Conservation (phyloP, 1,284 basidiomycete species). For the Ustilago curta region DNA sequence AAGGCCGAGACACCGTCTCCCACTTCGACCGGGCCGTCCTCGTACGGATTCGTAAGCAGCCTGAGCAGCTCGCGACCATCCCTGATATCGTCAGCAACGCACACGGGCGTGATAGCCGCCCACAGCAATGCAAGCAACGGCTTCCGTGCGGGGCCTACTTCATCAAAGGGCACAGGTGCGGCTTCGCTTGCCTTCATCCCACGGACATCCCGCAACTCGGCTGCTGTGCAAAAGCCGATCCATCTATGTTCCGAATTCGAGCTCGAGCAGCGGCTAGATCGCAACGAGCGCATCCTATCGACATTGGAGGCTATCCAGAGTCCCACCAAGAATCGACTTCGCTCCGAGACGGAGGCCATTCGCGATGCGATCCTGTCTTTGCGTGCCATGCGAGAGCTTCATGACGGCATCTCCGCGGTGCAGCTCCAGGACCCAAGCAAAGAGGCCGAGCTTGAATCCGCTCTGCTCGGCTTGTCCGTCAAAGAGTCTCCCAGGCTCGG, state of each 20-base stretch:
- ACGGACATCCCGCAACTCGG: conserved; percentile 34
- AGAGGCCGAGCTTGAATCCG: conserved; percentile 42
- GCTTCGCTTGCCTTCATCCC: conserved; percentile 51
- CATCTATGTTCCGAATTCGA: conserved; percentile 48
- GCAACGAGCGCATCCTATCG: conserved; percentile 47
- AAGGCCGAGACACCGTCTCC: conserved; percentile 22
- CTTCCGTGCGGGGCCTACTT: conserved; percentile 4
- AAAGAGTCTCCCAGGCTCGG: conserved; percentile 16
- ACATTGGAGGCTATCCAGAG: conserved; percentile 21
- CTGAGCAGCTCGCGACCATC: conserved; percentile 2
- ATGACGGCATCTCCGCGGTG: conserved; percentile 34
- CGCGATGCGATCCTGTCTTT: conserved; percentile 38
- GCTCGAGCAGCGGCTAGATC: conserved; percentile 51
- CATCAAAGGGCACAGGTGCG: conserved; percentile 15
- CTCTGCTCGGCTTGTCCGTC: conserved; percentile 40
- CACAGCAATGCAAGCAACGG: conserved; percentile 10
- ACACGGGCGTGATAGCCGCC: conserved; percentile 1
- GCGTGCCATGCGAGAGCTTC: conserved; percentile 38
- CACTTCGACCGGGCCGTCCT: conserved; percentile 2
- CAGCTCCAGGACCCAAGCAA: conserved; percentile 35
- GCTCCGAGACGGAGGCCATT: conserved; percentile 34
- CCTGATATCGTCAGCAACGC: conserved; percentile 9
- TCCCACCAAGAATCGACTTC: conserved; percentile 34
- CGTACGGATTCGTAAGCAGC: conserved; percentile 4
- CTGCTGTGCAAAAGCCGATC: conserved; percentile 42